Base-by-base conservation (phyloP, 345 rosid species). In the Heritiera fomes region DNA sequence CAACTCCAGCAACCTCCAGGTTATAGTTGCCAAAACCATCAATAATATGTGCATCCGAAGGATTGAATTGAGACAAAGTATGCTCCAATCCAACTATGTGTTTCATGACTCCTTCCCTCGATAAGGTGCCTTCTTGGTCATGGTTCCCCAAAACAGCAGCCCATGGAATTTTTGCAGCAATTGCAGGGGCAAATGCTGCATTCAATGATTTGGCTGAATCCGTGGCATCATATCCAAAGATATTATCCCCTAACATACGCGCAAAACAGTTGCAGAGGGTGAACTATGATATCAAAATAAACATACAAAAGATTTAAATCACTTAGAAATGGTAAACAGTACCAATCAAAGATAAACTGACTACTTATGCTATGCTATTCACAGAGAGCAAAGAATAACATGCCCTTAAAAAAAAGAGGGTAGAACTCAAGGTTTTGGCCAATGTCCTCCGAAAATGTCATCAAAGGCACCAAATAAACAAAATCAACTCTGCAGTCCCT, bases 21-120 rank as follows among this genome's bases (percentile, higher is more conserved):
- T 93, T 93, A 86, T 92, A 93, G 81, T 95, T 95, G 2, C 99
- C 98, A 74, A 95, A 95, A 41, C 98, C 98, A 80, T 93, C 98
- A 63, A 93, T 92, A 23, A 71, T 73, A 38, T 82, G 84, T 23
- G 75, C 71, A n/a, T 79, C 93, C 0, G 73, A 63, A 79, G 97
- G 97, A 86, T 95, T 92, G 64, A 95, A 75, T 83, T 72, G 85
- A 78, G 99, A 89, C 83, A 91, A 67, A 15, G 98, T 81, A 85
- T 92, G 85, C 28, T 88, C 81, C 67, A 95, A 80, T 55, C 83
- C 87, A 71, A 82, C 91, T 17, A 95, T 82, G 80, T 95, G 89
- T 71, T 88, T 93, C 98, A 93, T 95, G 41, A 95, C 87, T 43
- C 90, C 90, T 83, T 88, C 90, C 86, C 99, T 88, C 1, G 93